phyloP scores from a whole-genome alignment of 495 filamentous ascomycete species.

The Haplographium delicatum region DNA sequence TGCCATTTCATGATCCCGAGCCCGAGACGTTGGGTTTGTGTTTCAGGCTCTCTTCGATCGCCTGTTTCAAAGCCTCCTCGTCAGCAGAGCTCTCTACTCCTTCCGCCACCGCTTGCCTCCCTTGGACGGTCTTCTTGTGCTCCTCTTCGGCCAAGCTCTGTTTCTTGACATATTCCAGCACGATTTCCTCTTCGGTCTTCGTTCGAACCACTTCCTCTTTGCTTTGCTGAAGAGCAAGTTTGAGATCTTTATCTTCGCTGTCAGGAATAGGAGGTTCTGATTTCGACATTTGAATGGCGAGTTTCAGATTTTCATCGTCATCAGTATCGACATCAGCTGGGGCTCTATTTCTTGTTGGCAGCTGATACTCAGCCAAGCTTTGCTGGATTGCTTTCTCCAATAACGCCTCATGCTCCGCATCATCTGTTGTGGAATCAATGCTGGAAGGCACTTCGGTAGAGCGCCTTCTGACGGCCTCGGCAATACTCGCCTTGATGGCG shows the following conservation, averaged over 20 bases:
- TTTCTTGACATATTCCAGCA: slow-evolving; percentile 72
- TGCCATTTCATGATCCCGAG: neutral
- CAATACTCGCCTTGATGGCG: slow-evolving; percentile 27
- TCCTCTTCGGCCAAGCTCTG: slow-evolving; percentile 61
- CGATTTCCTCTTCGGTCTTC: slow-evolving; percentile 62
- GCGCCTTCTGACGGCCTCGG: slow-evolving; percentile 6
- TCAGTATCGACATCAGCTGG: slow-evolving; percentile 13
- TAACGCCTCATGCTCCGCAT: slow-evolving; percentile 47
- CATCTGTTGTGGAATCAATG: slow-evolving; percentile 18
- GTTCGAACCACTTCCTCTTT: slow-evolving; percentile 31
- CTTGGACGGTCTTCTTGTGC: slow-evolving; percentile 8
- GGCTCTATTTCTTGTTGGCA: slow-evolving; percentile 17
- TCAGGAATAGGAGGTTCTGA: slow-evolving; percentile 15
- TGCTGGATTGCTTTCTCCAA: slow-evolving; percentile 54
- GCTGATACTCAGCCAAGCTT: slow-evolving; percentile 45
- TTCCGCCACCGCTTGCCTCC: slow-evolving; percentile 8
- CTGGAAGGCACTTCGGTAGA: neutral
- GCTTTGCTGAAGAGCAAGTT: slow-evolving; percentile 43
- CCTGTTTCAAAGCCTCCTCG: slow-evolving; percentile 41
- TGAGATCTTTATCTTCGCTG: slow-evolving; percentile 37
- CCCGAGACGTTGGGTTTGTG: no score
- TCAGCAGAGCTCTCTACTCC: slow-evolving; percentile 28
- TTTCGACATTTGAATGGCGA: slow-evolving; percentile 19
- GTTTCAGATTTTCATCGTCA: slow-evolving; percentile 42
- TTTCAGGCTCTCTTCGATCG: slow-evolving; percentile 43